These are phyloP conservation scores for Solanum sitiens DNA, from an alignment of 257 asterid species.

Conservation along the genomic window DNA sequence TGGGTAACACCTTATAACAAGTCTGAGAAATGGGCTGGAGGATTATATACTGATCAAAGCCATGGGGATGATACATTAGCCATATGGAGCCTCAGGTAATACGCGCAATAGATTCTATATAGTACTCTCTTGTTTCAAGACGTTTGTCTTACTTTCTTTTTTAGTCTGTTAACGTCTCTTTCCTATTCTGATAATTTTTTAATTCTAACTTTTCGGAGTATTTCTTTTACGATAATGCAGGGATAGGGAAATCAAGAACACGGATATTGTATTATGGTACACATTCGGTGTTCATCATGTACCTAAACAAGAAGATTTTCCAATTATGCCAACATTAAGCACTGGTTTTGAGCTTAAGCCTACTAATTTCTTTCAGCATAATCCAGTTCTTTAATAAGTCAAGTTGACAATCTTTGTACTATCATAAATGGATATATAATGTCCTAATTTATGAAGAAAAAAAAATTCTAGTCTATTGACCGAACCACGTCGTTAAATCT, in stretches of 20 bases:
- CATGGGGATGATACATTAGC: slow-evolving; percentile 40
- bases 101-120: not conserved
- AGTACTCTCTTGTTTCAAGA: not conserved
- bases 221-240: slow-evolving; percentile 14
- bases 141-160: fast-evolving
- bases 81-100: slow-evolving; percentile 34
- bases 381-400: slow-evolving; percentile 35
- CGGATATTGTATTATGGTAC: slow-evolving; percentile 63
- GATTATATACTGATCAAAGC: slow-evolving; percentile 37
- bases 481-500: no score
- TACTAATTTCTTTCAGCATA: slow-evolving; percentile 49
- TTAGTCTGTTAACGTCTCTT: no score
- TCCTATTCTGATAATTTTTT: no score
- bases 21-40: slow-evolving; percentile 53
- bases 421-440: not conserved
- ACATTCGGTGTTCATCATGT: slow-evolving; percentile 50
- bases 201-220: no score
- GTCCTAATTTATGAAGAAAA: not conserved
- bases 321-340: slow-evolving; percentile 39
- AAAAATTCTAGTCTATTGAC: not conserved
- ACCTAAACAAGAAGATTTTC: slow-evolving; percentile 56
- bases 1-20: slow-evolving; percentile 51
- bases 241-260: slow-evolving; percentile 32
- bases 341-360: slow-evolving; percentile 47
- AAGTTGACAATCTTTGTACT: not conserved